Conservation (phyloP, 1,139 yeast genomes). For the Taiozyma onychis region DNA sequence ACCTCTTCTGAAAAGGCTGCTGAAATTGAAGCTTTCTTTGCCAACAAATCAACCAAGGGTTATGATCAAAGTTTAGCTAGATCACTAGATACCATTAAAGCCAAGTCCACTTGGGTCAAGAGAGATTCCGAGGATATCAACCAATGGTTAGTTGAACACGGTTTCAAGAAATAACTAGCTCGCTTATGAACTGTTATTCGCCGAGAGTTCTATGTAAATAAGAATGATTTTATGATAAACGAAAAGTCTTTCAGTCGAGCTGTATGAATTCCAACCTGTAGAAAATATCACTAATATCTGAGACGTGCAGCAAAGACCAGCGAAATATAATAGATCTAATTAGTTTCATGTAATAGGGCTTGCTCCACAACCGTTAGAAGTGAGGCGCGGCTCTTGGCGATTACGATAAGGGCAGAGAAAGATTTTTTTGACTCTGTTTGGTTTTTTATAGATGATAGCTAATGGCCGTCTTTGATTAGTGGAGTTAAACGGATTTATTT, state of each 20-base stretch:
- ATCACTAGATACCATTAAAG: conserved; percentile 57
- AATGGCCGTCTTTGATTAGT: neutral
- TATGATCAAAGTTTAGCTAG: conserved; percentile 71
- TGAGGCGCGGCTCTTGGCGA: neutral
- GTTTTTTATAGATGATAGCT: no score
- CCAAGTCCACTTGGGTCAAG: conserved; percentile 60
- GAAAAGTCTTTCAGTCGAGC: neutral
- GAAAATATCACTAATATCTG: no score
- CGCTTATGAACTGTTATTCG: neutral
- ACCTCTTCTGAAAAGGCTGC: conserved; percentile 54
- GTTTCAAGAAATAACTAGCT: conserved; percentile 9
- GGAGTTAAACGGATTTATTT: neutral
- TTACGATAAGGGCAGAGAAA: neutral
- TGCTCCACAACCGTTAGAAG: neutral
- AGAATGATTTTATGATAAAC: neutral
- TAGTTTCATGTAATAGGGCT: no score
- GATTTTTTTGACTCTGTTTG: no score
- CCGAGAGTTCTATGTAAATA: no score
- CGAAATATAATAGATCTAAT: no score
- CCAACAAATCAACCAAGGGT: conserved; percentile 56
- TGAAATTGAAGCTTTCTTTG: conserved; percentile 55
- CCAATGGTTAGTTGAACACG: conserved; percentile 47
- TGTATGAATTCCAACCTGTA: no score
- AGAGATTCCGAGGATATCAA: conserved; percentile 54
- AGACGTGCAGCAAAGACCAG: no score